These are phyloP conservation scores for Eucalyptus polybractea DNA, from an alignment of 345 rosid genomes.

Conservation along the genomic window DNA sequence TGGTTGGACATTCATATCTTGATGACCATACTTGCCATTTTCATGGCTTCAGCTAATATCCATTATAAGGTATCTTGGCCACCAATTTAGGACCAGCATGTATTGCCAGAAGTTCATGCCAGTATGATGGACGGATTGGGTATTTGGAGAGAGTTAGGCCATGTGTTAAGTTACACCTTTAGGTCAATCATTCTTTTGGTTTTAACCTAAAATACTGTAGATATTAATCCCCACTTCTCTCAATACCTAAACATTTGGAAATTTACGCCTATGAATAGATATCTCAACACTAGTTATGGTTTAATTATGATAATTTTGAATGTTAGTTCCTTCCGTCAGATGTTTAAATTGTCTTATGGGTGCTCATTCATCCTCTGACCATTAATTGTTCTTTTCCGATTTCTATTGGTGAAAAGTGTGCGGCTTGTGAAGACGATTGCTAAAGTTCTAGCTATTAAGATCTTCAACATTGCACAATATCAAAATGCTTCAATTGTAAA, in stretches of 20 bases:
- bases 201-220: background rate
- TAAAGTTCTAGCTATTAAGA: background rate
- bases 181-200: background rate
- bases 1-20: no score
- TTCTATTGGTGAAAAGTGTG: background rate
- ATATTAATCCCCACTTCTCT: background rate
- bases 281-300: background rate
- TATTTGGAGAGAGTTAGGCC: background rate
- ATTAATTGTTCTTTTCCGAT: background rate
- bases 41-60: background rate
- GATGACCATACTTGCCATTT: background rate
- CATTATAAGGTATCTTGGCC: background rate
- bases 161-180: background rate
- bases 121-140: background rate
- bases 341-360: background rate
- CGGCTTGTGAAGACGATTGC: background rate
- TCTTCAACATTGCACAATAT: background rate
- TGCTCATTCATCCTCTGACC: background rate
- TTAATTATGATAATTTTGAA: background rate
- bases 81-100: background rate
- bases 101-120: background rate
- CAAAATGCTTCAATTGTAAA: no score
- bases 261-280: background rate
- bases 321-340: background rate
- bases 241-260: background rate